A percentile compares a stretch with the other conserved stretches of the same genome.
Conservation (phyloP, 352 stramenopile species). For the Globisporangium takayamanum region DNA sequence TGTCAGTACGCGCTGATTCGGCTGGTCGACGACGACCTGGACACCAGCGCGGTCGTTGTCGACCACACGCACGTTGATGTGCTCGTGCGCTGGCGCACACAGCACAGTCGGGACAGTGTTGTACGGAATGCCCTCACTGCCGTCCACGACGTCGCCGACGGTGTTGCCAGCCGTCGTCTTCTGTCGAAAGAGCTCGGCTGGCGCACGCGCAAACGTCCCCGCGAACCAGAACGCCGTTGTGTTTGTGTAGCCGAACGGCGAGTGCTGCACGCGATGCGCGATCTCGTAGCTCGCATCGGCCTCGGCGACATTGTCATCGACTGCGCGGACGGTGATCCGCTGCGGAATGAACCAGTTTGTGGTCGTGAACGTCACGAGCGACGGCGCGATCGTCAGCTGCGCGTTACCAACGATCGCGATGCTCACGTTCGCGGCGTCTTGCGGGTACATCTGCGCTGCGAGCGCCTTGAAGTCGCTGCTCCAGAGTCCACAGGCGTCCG, state of each 20-base stretch:
- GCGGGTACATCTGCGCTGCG: slow-evolving; percentile 26
- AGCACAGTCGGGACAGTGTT: slow-evolving; percentile 51
- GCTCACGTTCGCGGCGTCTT: slow-evolving; percentile 33
- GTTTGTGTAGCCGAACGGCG: slow-evolving; percentile 36
- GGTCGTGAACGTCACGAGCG: slow-evolving; percentile 53
- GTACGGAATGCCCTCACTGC: slow-evolving; percentile 36
- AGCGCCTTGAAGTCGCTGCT: slow-evolving; percentile 16
- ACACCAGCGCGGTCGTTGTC: slow-evolving; percentile 49
- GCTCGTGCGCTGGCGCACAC: slow-evolving; percentile 33
- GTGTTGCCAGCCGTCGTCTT: neutral
- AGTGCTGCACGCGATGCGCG: slow-evolving; percentile 51
- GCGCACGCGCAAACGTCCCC: slow-evolving; percentile 16
- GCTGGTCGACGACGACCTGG: slow-evolving; percentile 31
- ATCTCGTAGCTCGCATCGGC: slow-evolving; percentile 28
- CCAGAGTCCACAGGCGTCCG: slow-evolving; percentile 48
- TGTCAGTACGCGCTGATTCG: slow-evolving; percentile 21
- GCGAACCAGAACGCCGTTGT: slow-evolving; percentile 56
- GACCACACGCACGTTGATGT: slow-evolving; percentile 39
- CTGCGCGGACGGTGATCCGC: slow-evolving; percentile 34
- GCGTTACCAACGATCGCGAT: slow-evolving; percentile 47
- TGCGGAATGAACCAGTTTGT: slow-evolving; percentile 62
- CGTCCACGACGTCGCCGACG: slow-evolving; percentile 22
- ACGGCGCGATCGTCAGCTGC: slow-evolving; percentile 42
- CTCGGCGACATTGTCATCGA: slow-evolving; percentile 42
- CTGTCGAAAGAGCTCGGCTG: neutral